These are phyloP conservation scores for Boletellus ananas DNA, from an alignment of 768 basidiomycete genomes.

Conservation along the genomic window DNA sequence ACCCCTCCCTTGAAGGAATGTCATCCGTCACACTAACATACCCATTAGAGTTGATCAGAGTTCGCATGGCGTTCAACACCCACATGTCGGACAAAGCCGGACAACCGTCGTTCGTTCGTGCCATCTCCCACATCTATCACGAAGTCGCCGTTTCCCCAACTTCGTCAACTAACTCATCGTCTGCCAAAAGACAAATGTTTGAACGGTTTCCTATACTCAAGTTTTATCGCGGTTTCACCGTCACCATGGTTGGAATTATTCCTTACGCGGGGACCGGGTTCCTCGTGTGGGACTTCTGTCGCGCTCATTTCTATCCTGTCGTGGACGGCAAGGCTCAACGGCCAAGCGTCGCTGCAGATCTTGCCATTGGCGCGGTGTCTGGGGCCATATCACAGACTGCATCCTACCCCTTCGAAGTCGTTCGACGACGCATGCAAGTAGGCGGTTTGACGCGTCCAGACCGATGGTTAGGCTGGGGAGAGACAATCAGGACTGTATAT, in stretches of 20 bases:
- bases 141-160: constrained; percentile 45
- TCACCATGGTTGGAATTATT: constrained; percentile 87
- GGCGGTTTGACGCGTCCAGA: constrained; percentile 79
- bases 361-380: constrained; percentile 79
- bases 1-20: constrained; percentile 49
- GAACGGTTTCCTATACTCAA: constrained; percentile 72
- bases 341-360: constrained; percentile 55
- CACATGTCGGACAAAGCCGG: constrained; percentile 21
- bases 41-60: constrained; percentile 91
- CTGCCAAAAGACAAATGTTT: constrained; percentile 37
- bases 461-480: constrained; percentile 72
- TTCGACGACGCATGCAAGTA: constrained; percentile 92
- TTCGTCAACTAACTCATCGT: constrained; percentile 12
- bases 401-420: constrained; percentile 93
- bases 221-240: constrained; percentile 97
- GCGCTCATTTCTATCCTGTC: constrained; percentile 53
- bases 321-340: constrained; percentile 37
- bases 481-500: constrained; percentile 72
- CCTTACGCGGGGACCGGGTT: constrained; percentile 96
- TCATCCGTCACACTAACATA: constrained; percentile 91
- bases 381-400: constrained; percentile 84
- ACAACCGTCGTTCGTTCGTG: constrained; percentile 51
- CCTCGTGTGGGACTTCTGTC: constrained; percentile 81
- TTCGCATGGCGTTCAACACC: constrained; percentile 80
- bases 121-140: constrained; percentile 63